Conservation (phyloP, 2,329 filamentous ascomycete species). For the Scleromitrula shiraiana region DNA sequence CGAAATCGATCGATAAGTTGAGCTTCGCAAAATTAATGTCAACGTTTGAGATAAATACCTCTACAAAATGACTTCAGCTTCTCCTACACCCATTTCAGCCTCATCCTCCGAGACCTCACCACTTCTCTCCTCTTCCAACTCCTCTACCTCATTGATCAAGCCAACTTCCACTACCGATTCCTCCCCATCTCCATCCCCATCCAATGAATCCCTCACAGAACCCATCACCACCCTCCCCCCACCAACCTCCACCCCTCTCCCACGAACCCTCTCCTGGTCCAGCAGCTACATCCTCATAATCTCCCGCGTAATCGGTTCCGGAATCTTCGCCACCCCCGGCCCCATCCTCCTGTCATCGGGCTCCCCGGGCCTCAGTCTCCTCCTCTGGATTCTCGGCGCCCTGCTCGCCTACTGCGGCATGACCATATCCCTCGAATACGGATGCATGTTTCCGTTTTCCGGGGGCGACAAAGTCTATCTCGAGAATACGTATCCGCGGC, state of each 20-base stretch:
- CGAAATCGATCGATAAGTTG: no score
- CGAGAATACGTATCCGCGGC: slow-evolving; percentile 43
- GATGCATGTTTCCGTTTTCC: slow-evolving; percentile 37
- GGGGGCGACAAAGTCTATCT: slow-evolving; percentile 48
- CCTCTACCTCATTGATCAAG: slow-evolving; percentile 4
- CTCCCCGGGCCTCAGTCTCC: slow-evolving; percentile 48
- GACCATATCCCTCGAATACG: slow-evolving; percentile 39
- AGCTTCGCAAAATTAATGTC: no score
- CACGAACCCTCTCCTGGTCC: slow-evolving; percentile 32
- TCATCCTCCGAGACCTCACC: slow-evolving; percentile 8
- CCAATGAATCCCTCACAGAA: slow-evolving; percentile 33
- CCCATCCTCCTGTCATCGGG: slow-evolving; percentile 59
- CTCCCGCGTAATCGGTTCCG: slow-evolving; percentile 24
- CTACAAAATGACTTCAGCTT: background rate
- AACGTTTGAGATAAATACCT: no score
- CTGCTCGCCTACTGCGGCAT: slow-evolving; percentile 37
- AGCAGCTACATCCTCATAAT: slow-evolving; percentile 26
- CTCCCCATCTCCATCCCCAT: background rate
- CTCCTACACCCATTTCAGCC: background rate
- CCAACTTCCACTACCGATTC: no score
- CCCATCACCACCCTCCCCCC: slow-evolving; percentile 39
- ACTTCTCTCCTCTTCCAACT: slow-evolving; percentile 11
- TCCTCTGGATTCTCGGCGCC: slow-evolving; percentile 46
- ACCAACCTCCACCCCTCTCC: slow-evolving; percentile 50
- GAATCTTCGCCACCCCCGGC: slow-evolving; percentile 43